phyloP scores from a whole-genome alignment of 352 stramenopile species.

The Elongisporangium prolatum region DNA sequence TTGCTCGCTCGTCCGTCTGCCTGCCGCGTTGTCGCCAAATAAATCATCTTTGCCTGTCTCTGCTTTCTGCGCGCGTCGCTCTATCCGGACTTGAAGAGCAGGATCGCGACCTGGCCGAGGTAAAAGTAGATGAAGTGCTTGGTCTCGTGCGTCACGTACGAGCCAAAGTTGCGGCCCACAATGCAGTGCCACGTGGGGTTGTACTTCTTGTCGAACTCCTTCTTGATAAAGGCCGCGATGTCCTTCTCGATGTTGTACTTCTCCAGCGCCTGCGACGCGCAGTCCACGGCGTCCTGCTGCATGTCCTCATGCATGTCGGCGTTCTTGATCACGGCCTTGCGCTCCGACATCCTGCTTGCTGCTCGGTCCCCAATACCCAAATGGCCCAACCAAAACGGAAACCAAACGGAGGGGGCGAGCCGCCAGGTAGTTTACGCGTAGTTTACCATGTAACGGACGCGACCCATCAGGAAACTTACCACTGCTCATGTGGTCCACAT shows the following conservation, averaged over 20 bases:
- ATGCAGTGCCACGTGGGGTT: conserved; percentile 94
- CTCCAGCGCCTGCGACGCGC: conserved; percentile 96
- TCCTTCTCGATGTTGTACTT: conserved; percentile 99
- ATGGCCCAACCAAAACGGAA: background rate
- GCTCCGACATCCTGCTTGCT: conserved; percentile 68
- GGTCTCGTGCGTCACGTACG: conserved; percentile 92
- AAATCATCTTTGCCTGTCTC: background rate
- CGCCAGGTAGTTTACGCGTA: background rate
- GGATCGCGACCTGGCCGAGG: conserved; percentile 91
- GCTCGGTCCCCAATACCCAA: background rate
- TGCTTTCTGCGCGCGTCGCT: background rate
- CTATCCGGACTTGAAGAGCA: conserved; percentile 91
- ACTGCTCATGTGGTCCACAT: background rate
- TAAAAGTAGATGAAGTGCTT: conserved; percentile 97
- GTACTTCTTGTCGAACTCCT: conserved; percentile 93
- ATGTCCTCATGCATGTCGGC: conserved; percentile 99
- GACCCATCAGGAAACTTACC: background rate
- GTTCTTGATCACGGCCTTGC: conserved; percentile 99
- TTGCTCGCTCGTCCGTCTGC: background rate
- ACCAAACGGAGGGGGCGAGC: background rate
- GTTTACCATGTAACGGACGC: background rate
- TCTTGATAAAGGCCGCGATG: conserved; percentile 92
- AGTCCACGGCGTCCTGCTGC: conserved; percentile 99
- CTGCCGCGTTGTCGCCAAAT: background rate
- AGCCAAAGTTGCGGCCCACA: conserved; percentile 93